These are phyloP conservation scores for Coemansia sp. DNA, from an alignment of 192 early-diverging fungal species.

Conservation along the genomic window DNA sequence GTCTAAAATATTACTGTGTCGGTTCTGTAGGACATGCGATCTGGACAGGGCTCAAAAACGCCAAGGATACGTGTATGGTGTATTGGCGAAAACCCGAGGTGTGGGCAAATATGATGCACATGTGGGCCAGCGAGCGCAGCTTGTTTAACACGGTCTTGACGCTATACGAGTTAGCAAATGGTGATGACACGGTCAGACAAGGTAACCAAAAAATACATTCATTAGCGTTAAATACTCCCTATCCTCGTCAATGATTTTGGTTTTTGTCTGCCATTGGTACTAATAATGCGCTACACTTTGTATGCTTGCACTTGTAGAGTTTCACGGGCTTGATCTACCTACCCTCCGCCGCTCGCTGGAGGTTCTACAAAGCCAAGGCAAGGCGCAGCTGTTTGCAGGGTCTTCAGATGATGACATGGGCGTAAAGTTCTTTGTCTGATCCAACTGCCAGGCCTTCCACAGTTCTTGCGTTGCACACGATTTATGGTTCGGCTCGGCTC, in stretches of 20 bases:
- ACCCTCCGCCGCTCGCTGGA: slow-evolving; percentile 76
- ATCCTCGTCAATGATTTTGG: neutral
- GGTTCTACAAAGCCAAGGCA: slow-evolving; percentile 77
- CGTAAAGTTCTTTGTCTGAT: slow-evolving; percentile 75
- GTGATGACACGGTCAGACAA: slow-evolving; percentile 72
- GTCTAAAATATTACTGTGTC: too few relatives aligned
- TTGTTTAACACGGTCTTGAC: slow-evolving; percentile 81
- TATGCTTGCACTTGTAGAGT: slow-evolving; percentile 59
- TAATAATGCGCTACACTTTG: neutral
- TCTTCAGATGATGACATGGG: slow-evolving; percentile 69
- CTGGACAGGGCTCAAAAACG: slow-evolving; percentile 49
- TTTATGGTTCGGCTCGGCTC: slow-evolving; percentile 14
- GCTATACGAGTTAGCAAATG: slow-evolving; percentile 84
- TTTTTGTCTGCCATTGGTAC: too few relatives aligned
- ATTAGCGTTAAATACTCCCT: neutral
- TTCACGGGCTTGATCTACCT: slow-evolving; percentile 69
- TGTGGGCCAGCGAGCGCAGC: slow-evolving; percentile 79
- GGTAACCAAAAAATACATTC: slow-evolving; percentile 48
- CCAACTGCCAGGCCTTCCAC: neutral
- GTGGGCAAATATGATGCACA: slow-evolving; percentile 79
- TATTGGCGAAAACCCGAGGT: slow-evolving; percentile 89
- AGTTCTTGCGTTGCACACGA: too few relatives aligned
- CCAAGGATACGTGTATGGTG: slow-evolving; percentile 60
- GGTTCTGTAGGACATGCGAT: slow-evolving; percentile 48
- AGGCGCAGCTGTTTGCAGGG: slow-evolving; percentile 74